Evolutionary conservation across 139 green algal species (phyloP).

Genomic region (Zygnema circumcarinatum): DNA sequence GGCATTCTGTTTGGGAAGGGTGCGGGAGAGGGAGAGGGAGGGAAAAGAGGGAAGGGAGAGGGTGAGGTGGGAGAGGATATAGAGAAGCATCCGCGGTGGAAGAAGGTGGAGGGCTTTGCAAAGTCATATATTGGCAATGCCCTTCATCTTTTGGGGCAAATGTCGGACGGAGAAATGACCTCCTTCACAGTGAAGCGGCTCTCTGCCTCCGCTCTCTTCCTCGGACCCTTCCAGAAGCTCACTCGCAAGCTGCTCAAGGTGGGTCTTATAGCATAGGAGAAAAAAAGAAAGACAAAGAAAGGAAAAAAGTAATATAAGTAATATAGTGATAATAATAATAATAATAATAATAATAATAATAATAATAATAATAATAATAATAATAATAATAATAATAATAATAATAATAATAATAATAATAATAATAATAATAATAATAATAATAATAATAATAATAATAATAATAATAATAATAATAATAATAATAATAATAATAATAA

Average conservation of each 20-base stretch:
- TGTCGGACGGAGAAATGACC: conserved; percentile 64
- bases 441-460: too few relatives aligned
- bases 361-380: too few relatives aligned
- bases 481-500: too few relatives aligned
- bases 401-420: too few relatives aligned
- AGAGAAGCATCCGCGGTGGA: conserved; percentile 63
- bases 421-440: too few relatives aligned
- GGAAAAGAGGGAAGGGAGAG: neutral
- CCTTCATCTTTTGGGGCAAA: conserved; percentile 82
- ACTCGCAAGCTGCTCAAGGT: conserved; percentile 76
- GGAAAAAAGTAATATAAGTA: neutral
- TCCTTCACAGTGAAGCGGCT: conserved; percentile 82
- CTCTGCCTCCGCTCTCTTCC: conserved; percentile 70
- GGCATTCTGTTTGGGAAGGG: conserved; percentile 65
- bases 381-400: too few relatives aligned
- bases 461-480: too few relatives aligned
- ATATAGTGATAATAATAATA: too few relatives aligned
- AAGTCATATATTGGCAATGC: conserved; percentile 94
- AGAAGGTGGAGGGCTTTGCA: conserved; percentile 81
- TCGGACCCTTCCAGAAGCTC: conserved; percentile 77
- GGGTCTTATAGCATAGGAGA: neutral
- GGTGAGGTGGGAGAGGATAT: neutral
- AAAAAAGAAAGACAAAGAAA: neutral
- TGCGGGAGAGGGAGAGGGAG: neutral
- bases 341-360: too few relatives aligned